Percentiles rank a stretch among this genome's conserved stretches.
Conservation (phyloP, 2,329 filamentous ascomycete species). For the Epicoccum sorghinum region DNA sequence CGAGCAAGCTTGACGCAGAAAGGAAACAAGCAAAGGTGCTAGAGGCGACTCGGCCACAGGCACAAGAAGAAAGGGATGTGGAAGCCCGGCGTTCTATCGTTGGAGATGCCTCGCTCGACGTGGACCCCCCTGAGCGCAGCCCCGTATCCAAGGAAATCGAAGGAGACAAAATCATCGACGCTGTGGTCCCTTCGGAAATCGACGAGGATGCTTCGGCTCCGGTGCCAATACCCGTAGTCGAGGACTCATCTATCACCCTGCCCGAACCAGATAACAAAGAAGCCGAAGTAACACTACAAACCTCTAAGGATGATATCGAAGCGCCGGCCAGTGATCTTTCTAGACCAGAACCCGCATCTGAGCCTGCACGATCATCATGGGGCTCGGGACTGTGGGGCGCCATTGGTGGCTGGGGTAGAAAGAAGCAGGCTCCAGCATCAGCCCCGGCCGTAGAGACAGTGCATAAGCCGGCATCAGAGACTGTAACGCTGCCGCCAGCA, state of each 20-base stretch:
- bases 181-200: slow-evolving; percentile 21
- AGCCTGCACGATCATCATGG: slow-evolving; percentile 28
- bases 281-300: neutral
- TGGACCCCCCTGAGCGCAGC: neutral
- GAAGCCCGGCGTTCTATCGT: slow-evolving; percentile 22
- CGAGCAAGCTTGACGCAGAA: slow-evolving; percentile 29
- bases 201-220: slow-evolving; percentile 5
- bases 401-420: slow-evolving; percentile 40
- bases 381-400: slow-evolving; percentile 36
- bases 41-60: slow-evolving; percentile 30
- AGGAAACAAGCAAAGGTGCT: slow-evolving; percentile 32
- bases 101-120: neutral
- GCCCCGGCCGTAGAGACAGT: neutral
- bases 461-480: neutral
- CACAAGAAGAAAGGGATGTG: slow-evolving; percentile 9
- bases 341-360: neutral
- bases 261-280: neutral
- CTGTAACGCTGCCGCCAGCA: neutral
- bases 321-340: neutral
- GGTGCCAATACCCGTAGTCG: neutral
- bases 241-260: neutral
- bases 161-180: slow-evolving; percentile 11
- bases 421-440: neutral
- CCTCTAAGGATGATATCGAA: neutral
- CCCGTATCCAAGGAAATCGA: neutral